These are phyloP conservation scores for Colletotrichum kahawae DNA, from an alignment of 2,329 filamentous ascomycete species.

Conservation along the genomic window DNA sequence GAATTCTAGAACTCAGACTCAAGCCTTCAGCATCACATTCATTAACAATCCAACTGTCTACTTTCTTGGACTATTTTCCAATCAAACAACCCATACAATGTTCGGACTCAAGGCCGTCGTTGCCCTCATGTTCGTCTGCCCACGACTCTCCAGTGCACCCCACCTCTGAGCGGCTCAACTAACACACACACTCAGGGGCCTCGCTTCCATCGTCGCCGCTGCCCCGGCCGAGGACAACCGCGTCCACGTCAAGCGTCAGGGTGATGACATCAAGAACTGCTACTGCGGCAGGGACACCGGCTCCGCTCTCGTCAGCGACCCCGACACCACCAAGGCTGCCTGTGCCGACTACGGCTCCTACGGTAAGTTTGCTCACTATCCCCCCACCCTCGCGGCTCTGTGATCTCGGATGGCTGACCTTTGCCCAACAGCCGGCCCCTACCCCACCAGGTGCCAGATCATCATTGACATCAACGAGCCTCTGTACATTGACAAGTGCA, in stretches of 20 bases:
- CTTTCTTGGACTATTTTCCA: neutral
- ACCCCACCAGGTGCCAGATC: neutral
- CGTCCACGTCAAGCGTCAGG: neutral
- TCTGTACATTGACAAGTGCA: neutral
- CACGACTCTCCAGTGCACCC: too few relatives aligned
- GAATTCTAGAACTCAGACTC: neutral
- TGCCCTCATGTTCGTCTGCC: neutral
- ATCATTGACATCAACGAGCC: constrained; percentile 1
- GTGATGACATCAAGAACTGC: neutral
- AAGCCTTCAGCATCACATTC: neutral
- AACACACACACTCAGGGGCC: neutral
- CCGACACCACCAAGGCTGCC: neutral
- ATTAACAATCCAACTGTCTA: neutral
- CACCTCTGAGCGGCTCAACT: neutral
- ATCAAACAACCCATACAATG: neutral
- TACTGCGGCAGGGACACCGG: neutral
- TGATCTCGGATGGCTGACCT: neutral
- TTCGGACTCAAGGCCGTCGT: neutral
- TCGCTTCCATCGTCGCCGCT: neutral
- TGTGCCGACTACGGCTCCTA: neutral
- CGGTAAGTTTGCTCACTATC: neutral
- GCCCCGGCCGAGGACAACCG: neutral
- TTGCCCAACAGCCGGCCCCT: neutral
- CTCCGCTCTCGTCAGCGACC: neutral
- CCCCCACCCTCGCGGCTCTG: neutral